A percentile compares a stretch with the other conserved stretches of the same genome.
Evolutionary conservation across 345 rosid genomes (phyloP).

Genomic region (Punica granatum): DNA sequence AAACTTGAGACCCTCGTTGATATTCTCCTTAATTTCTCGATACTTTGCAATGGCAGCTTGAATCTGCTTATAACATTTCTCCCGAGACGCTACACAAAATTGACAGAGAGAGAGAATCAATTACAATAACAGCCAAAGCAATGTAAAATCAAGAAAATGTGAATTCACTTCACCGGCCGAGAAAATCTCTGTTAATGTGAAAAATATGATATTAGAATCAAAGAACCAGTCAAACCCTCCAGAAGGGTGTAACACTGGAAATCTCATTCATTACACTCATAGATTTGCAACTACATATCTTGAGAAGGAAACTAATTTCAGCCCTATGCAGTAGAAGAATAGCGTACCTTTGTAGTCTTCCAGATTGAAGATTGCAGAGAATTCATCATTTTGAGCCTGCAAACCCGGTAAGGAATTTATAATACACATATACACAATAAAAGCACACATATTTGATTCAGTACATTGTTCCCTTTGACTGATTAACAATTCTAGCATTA

Average conservation of each 20-base stretch:
- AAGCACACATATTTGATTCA: neutral
- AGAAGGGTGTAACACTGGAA: neutral
- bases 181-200: neutral
- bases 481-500: neutral
- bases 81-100: slow-evolving; percentile 62
- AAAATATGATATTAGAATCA: no score
- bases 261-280: neutral
- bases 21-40: slow-evolving; percentile 90
- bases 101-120: neutral
- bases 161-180: neutral
- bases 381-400: slow-evolving; percentile 91
- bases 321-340: neutral
- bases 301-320: neutral
- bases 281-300: neutral
- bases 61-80: slow-evolving; percentile 88
- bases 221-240: neutral
- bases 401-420: neutral
- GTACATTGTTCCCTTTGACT: neutral
- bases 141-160: neutral
- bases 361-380: slow-evolving; percentile 69
- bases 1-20: slow-evolving; percentile 93
- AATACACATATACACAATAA: neutral
- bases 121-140: neutral
- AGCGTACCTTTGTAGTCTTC: slow-evolving; percentile 89
- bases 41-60: slow-evolving; percentile 83